phyloP scores from a whole-genome alignment of 371 early-diverging fungal species.

The Mortierella sp. region DNA sequence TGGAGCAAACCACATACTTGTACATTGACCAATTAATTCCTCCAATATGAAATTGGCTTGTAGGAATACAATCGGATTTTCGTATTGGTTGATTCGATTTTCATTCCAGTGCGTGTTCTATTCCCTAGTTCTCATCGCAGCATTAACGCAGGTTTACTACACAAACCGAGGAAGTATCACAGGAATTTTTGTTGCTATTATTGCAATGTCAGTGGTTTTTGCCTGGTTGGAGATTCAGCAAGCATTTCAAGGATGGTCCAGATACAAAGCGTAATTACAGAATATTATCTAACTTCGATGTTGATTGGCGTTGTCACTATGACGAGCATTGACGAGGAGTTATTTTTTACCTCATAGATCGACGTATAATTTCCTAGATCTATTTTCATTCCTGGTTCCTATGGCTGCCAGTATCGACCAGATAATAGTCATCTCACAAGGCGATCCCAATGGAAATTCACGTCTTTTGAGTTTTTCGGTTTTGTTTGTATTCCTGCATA shows the following conservation, averaged over 20 bases:
- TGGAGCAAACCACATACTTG: too few species aligned
- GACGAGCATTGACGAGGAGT: background rate
- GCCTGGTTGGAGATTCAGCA: constrained; percentile 20
- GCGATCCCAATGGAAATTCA: background rate
- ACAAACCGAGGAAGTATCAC: background rate
- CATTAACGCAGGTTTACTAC: background rate
- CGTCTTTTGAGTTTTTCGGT: constrained; percentile 13
- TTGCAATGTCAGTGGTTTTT: constrained; percentile 11
- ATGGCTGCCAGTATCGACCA: constrained; percentile 10
- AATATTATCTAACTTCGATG: background rate
- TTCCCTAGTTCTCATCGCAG: background rate
- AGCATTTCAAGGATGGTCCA: background rate
- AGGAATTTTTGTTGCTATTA: constrained; percentile 19
- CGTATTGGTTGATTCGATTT: constrained; percentile 29
- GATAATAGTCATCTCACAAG: background rate
- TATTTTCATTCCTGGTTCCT: background rate
- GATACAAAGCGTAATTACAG: background rate
- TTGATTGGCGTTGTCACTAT: background rate
- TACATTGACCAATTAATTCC: too few species aligned
- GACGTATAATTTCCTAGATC: constrained; percentile 4
- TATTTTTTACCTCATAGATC: background rate
- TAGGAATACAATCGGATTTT: constrained; percentile 27
- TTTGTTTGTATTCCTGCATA: constrained; percentile 12
- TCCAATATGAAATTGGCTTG: too few species aligned
- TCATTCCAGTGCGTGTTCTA: constrained; percentile 16